Percentiles rank a stretch among this genome's conserved stretches.
phyloP scores from a whole-genome alignment of 2,329 filamentous ascomycete species.

The Penicillium sumatraense region DNA sequence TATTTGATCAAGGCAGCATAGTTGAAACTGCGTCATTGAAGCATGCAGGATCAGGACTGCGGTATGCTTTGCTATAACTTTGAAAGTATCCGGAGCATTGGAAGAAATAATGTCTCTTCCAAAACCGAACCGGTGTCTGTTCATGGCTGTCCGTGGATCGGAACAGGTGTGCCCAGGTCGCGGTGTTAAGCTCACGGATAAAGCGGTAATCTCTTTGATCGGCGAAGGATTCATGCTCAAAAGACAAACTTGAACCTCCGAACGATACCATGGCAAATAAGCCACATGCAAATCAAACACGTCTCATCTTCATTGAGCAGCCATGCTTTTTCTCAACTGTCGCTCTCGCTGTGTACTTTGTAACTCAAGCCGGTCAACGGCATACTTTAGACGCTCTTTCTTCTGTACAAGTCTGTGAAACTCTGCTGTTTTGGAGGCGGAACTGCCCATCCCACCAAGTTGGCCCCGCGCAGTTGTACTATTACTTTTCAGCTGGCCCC shows the following conservation, averaged over 20 bases:
- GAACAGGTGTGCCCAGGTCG: neutral
- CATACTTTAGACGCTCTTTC: slow-evolving; percentile 84
- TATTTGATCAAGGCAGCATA: neutral
- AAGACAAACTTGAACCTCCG: neutral
- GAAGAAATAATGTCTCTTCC: no score
- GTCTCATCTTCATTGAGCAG: slow-evolving; percentile 47
- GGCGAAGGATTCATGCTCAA: neutral
- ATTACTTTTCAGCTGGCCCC: slow-evolving; percentile 22
- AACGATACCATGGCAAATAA: neutral
- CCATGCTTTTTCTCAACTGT: slow-evolving; percentile 75
- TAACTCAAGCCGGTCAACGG: slow-evolving; percentile 81
- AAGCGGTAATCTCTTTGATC: neutral
- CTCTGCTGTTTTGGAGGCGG: slow-evolving; percentile 56
- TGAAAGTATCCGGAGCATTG: no score
- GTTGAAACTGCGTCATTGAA: neutral
- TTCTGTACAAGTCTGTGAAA: slow-evolving; percentile 75
- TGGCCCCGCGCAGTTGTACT: slow-evolving; percentile 27
- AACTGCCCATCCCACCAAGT: slow-evolving; percentile 30
- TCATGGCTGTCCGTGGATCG: neutral
- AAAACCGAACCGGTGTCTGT: neutral
- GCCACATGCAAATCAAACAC: neutral
- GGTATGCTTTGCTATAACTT: no score
- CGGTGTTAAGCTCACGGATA: neutral
- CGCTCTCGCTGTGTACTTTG: slow-evolving; percentile 79
- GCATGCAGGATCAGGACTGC: no score